Conservation (phyloP, 805 yeast species). For the Nakazawaea wickerhamii region DNA sequence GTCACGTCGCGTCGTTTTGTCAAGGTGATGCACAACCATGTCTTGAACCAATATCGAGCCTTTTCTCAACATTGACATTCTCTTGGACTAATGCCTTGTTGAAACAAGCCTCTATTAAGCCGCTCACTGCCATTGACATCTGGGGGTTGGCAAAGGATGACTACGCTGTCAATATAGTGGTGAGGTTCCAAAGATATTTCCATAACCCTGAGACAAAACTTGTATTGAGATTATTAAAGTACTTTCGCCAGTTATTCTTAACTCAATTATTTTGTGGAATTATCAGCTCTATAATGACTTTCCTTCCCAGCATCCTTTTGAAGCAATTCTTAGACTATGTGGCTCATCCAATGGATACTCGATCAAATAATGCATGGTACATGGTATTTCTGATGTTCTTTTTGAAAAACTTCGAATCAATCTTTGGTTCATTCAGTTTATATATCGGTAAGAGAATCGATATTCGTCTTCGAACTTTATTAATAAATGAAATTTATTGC, state of each 20-base stretch:
- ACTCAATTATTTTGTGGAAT: constrained; percentile 72
- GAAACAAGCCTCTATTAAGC: constrained; percentile 22
- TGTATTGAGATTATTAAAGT: constrained; percentile 52
- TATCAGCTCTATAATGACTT: constrained; percentile 57
- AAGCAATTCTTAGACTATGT: constrained; percentile 79
- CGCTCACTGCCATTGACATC: constrained; percentile 57
- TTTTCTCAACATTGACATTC: constrained; percentile 60
- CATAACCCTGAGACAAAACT: constrained; percentile 30
- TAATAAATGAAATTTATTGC: constrained; percentile 87
- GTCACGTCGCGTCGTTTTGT: constrained; percentile 47
- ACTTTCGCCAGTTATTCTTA: constrained; percentile 54
- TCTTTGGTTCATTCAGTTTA: constrained; percentile 71
- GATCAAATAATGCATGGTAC: constrained; percentile 78
- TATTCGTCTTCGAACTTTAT: constrained; percentile 80
- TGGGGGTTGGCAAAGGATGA: constrained; percentile 84
- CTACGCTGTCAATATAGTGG: constrained; percentile 66
- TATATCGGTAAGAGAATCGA: constrained; percentile 91
- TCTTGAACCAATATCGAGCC: constrained; percentile 61
- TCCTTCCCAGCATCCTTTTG: constrained; percentile 75
- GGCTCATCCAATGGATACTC: constrained; percentile 56
- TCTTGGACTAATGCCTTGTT: constrained; percentile 73
- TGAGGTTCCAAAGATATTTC: constrained; percentile 46
- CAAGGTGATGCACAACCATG: constrained; percentile 56
- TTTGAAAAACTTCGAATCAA: constrained; percentile 53
- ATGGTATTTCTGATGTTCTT: constrained; percentile 71